Percentiles rank a stretch among this genome's conserved stretches.
These are phyloP conservation scores for Suillus cothurnatus DNA, from an alignment of 768 basidiomycete species.

Conservation along the genomic window DNA sequence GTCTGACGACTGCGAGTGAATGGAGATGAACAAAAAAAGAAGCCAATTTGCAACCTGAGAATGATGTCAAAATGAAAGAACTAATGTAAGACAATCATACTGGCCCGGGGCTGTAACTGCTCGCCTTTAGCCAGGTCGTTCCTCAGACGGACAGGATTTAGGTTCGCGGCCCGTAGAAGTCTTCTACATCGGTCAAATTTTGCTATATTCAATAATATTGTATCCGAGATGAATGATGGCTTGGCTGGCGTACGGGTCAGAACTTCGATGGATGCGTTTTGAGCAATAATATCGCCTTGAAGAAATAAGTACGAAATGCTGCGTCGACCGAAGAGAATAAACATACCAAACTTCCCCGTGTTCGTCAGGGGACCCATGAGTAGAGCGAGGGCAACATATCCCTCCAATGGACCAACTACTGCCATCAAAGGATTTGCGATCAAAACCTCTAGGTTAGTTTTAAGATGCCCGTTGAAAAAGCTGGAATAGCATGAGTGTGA, in stretches of 20 bases:
- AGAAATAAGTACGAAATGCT: constrained; percentile 10
- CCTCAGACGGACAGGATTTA: constrained; percentile 47
- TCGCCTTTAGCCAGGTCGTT: constrained; percentile 55
- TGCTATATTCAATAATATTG: constrained; percentile 84
- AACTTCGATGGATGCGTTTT: constrained; percentile 48
- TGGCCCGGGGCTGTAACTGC: constrained; percentile 57
- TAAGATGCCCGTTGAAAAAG: constrained; percentile 67
- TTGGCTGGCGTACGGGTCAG: constrained; percentile 59
- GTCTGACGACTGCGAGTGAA: constrained; percentile 57
- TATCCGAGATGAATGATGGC: constrained; percentile 88
- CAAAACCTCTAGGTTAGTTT: constrained; percentile 67
- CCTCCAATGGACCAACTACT: constrained; percentile 72
- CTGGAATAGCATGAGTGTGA: constrained; percentile 43
- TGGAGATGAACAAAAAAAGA: constrained; percentile 68
- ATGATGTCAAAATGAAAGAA: constrained; percentile 7
- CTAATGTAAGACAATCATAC: not conserved
- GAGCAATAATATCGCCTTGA: constrained; percentile 49
- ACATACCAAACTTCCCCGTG: constrained; percentile 57
- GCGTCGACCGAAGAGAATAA: constrained; percentile 14
- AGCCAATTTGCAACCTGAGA: constrained; percentile 61
- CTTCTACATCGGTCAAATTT: constrained; percentile 60
- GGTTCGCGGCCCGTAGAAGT: constrained; percentile 69
- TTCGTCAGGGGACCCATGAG: constrained; percentile 62
- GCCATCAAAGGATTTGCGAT: constrained; percentile 60
- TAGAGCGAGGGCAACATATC: constrained; percentile 73